Conservation (phyloP, 495 filamentous ascomycete genomes). For the Sordaria brevicollis region DNA sequence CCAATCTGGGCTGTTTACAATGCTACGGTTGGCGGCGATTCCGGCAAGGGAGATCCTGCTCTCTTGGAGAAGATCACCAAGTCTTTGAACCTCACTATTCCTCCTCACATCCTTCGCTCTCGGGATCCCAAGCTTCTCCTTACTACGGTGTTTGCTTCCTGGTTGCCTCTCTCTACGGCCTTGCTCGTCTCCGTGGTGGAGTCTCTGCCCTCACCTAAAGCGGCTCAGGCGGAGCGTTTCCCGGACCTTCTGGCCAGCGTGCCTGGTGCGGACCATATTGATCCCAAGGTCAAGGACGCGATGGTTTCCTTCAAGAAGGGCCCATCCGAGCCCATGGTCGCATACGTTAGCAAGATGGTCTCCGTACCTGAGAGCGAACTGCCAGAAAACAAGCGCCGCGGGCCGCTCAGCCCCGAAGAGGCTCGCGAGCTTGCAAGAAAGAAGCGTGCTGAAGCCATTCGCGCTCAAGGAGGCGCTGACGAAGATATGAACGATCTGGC, state of each 20-base stretch:
- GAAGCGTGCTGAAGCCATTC: constrained; percentile 78
- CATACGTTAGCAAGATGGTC: constrained; percentile 98
- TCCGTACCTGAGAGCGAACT: constrained; percentile 88
- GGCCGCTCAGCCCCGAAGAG: constrained; percentile 74
- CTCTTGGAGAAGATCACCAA: constrained; percentile 92
- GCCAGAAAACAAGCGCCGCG: constrained; percentile 65
- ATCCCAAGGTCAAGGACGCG: constrained; percentile 57
- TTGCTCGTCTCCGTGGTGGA: constrained; percentile 88
- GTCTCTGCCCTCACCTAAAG: constrained; percentile 74
- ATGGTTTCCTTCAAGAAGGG: constrained; percentile 69
- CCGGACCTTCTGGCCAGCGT: constrained; percentile 71
- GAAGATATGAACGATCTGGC: constrained; percentile 19
- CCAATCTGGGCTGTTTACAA: constrained; percentile 96
- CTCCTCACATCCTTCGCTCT: constrained; percentile 73
- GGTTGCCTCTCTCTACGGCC: constrained; percentile 90
- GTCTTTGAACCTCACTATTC: constrained; percentile 72
- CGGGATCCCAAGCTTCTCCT: constrained; percentile 75
- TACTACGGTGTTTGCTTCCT: constrained; percentile 74
- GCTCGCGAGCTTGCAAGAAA: constrained; percentile 78
- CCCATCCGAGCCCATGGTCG: constrained; percentile 67
- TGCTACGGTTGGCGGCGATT: constrained; percentile 72
- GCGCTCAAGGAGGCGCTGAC: constrained; percentile 44
- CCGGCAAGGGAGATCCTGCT: constrained; percentile 72
- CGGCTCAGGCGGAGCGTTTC: constrained; percentile 74
- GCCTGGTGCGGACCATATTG: constrained; percentile 62